These are phyloP conservation scores for Ambrosia trifida DNA, from an alignment of 129 eudicot species.

Conservation along the genomic window DNA sequence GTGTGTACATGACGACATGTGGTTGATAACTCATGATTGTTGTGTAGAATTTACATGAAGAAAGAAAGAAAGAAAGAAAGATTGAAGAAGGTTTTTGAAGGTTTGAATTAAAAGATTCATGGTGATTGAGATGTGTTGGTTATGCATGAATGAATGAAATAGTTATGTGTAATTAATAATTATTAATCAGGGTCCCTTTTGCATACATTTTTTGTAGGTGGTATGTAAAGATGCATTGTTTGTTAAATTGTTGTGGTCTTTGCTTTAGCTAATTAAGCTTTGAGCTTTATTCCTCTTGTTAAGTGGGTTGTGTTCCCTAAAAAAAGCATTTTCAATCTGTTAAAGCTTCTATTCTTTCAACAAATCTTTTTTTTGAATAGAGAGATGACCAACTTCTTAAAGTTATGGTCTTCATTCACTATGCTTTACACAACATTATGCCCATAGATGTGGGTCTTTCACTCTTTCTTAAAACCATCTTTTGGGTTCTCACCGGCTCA, in stretches of 20 bases:
- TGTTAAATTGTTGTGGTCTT: constrained; percentile 42
- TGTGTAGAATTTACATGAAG: constrained; percentile 27
- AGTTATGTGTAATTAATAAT: constrained; percentile 22
- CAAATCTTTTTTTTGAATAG: constrained; percentile 38
- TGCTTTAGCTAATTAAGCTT: constrained; percentile 50
- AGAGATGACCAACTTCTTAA: constrained; percentile 31
- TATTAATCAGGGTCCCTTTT: constrained; percentile 28
- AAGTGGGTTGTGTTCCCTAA: constrained; percentile 63
- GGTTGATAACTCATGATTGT: constrained; percentile 17
- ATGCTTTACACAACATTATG: constrained; percentile 37
- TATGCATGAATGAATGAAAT: constrained; percentile 40
- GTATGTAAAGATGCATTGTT: constrained; percentile 36
- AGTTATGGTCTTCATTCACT: constrained; percentile 30
- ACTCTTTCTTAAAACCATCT: constrained; percentile 6
- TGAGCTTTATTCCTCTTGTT: constrained; percentile 49
- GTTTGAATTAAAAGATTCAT: constrained; percentile 44
- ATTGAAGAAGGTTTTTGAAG: constrained; percentile 7
- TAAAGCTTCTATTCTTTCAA: constrained; percentile 56
- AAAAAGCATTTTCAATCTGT: constrained; percentile 51
- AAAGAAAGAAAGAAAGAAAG: constrained; percentile 34
- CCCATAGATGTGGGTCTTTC: constrained; percentile 19
- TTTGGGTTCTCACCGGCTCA: background rate
- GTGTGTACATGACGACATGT: constrained; percentile 31
- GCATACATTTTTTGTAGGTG: constrained; percentile 45
- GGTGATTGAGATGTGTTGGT: constrained; percentile 37